These are phyloP conservation scores for Pythium sp. DNA, from an alignment of 352 stramenopile genomes.

Conservation along the genomic window DNA sequence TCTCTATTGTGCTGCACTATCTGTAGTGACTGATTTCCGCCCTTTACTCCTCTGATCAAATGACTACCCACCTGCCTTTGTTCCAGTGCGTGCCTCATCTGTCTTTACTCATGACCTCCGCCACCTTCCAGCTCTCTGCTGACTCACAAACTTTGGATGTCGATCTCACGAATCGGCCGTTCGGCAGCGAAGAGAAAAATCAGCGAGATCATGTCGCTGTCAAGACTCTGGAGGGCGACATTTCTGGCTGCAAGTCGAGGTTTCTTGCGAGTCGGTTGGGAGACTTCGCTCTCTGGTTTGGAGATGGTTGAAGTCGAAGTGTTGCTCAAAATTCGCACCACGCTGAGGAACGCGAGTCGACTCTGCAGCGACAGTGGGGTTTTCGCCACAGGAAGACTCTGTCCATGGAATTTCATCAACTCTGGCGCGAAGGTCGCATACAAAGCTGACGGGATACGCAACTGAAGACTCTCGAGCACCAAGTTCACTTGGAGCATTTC, in stretches of 20 bases:
- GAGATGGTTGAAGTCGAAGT: too few species aligned
- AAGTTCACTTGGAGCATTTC: slow-evolving; percentile 9
- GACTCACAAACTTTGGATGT: background rate
- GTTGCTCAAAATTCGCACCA: background rate
- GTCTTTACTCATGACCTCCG: too few species aligned
- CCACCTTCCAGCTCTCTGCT: background rate
- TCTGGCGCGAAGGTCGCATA: background rate
- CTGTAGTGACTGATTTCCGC: too few species aligned
- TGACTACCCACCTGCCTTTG: too few species aligned
- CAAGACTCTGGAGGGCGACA: slow-evolving; percentile 4
- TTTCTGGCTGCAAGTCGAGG: background rate
- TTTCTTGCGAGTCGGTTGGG: background rate
- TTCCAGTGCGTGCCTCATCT: too few species aligned
- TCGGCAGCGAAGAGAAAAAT: slow-evolving; percentile 18
- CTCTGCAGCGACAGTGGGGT: background rate
- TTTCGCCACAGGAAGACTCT: slow-evolving; percentile 4
- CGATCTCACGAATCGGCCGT: background rate
- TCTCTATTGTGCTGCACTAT: too few species aligned
- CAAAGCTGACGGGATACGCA: slow-evolving; percentile 1
- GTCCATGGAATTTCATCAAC: slow-evolving; percentile 2
- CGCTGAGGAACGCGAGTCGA: slow-evolving; percentile 11
- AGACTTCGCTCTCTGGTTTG: background rate
- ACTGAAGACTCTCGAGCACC: slow-evolving; percentile 10
- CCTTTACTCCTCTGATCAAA: too few species aligned
- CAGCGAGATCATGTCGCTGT: slow-evolving; percentile 9